Evolutionary conservation across 1,284 basidiomycete genomes (phyloP).

Genomic region (Tremellales sp.): DNA sequence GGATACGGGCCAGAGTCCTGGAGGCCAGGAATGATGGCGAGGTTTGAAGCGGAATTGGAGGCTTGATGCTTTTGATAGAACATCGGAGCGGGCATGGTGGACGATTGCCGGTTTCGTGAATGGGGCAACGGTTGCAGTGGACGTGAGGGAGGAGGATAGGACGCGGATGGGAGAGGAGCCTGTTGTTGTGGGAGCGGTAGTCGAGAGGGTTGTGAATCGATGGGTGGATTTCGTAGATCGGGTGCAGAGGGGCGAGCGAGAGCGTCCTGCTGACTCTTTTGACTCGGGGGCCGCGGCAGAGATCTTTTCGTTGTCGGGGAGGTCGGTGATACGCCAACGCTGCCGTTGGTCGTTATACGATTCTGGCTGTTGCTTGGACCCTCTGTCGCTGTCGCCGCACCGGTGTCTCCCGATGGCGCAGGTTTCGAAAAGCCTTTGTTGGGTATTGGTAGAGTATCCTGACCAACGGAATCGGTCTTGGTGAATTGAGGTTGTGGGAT

Average conservation of each 20-base stretch:
- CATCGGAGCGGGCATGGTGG: constrained; percentile 1
- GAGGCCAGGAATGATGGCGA: constrained; percentile 40
- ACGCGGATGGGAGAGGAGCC: not conserved
- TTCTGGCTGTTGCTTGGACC: not conserved
- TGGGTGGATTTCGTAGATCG: too few species aligned
- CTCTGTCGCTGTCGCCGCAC: too few species aligned
- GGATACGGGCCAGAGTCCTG: constrained; percentile 43
- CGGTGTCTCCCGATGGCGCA: too few species aligned
- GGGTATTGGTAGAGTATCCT: not conserved
- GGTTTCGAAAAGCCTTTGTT: too few species aligned
- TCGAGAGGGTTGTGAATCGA: not conserved
- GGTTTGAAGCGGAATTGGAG: constrained; percentile 36
- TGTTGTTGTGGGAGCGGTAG: not conserved
- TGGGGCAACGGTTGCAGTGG: not conserved
- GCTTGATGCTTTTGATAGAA: constrained; percentile 19
- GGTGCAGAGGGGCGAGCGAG: not conserved
- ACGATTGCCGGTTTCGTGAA: constrained; percentile 5
- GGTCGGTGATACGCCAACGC: constrained; percentile 8
- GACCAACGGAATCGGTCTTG: not conserved
- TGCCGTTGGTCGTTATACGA: not conserved
- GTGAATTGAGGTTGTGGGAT: not conserved
- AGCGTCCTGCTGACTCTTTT: not conserved
- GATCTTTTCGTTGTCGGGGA: constrained; percentile 27
- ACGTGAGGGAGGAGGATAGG: not conserved
- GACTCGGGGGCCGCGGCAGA: constrained; percentile 26